These are phyloP conservation scores for Cyathus striatus DNA, from an alignment of 768 basidiomycete genomes.

Conservation along the genomic window DNA sequence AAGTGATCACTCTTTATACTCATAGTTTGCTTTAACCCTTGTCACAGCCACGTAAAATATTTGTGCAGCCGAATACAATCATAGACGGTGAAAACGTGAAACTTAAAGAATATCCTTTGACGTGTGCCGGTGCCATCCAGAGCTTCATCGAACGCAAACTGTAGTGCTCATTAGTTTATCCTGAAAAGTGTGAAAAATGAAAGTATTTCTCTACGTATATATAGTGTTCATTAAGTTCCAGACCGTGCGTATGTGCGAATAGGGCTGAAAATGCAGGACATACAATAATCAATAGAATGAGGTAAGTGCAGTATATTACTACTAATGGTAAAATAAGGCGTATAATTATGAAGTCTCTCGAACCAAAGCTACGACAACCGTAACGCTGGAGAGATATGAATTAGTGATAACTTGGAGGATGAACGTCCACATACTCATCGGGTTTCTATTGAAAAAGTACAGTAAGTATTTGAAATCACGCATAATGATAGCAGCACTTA, in stretches of 20 bases:
- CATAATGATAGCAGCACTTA: conserved; percentile 32
- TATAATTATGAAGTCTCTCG: conserved; percentile 47
- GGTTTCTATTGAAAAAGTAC: conserved; percentile 48
- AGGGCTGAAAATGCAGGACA: not conserved
- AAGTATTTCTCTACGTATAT: not conserved
- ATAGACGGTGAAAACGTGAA: conserved; percentile 62
- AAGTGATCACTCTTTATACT: conserved; percentile 14
- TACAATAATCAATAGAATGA: conserved; percentile 3
- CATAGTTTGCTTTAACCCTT: not conserved
- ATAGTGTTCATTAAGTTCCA: conserved; percentile 1
- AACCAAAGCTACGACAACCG: conserved; percentile 64
- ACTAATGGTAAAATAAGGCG: not conserved
- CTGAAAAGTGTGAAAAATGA: not conserved
- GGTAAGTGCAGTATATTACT: too few species aligned
- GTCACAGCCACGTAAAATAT: conserved; percentile 72
- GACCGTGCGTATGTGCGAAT: conserved; percentile 2
- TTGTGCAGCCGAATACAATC: conserved; percentile 80
- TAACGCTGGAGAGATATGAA: conserved; percentile 44
- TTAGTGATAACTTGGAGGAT: conserved; percentile 6
- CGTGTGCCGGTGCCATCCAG: conserved; percentile 68
- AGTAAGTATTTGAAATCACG: conserved; percentile 6
- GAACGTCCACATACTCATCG: conserved; percentile 59
- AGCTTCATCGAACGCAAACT: conserved; percentile 73
- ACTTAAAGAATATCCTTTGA: conserved; percentile 77
- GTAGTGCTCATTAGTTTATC: conserved; percentile 23